Conservation (phyloP, 1,284 basidiomycete genomes). For the Naganishia liquefaciens region DNA sequence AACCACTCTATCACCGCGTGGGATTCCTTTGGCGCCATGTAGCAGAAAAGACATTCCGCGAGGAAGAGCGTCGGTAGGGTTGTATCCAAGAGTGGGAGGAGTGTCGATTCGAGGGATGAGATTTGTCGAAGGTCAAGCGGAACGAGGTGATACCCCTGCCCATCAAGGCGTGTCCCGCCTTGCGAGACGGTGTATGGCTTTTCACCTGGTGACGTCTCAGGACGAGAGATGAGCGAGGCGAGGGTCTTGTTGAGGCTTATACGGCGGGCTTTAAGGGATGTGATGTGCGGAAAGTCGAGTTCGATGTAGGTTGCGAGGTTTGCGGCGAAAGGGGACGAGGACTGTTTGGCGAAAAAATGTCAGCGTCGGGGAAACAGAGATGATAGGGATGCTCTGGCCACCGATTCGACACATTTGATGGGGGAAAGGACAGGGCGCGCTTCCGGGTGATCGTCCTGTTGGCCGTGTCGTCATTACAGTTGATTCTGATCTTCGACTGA, state of each 20-base stretch:
- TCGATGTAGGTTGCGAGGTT: constrained; percentile 67
- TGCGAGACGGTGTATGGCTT: constrained; percentile 43
- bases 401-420: too few relatives aligned
- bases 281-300: constrained; percentile 84
- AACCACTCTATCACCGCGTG: constrained; percentile 73
- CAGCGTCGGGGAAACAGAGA: neutral
- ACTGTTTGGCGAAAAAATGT: neutral
- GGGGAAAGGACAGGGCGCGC: too few relatives aligned
- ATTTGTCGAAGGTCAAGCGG: constrained; percentile 69
- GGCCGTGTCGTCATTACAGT: too few relatives aligned
- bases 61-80: constrained; percentile 74
- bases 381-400: too few relatives aligned
- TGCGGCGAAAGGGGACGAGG: constrained; percentile 8
- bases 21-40: constrained; percentile 68
- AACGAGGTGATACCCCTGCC: constrained; percentile 70
- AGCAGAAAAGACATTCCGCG: constrained; percentile 90
- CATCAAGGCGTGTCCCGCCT: constrained; percentile 69
- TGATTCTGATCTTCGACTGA: too few relatives aligned
- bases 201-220: neutral
- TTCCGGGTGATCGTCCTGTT: too few relatives aligned
- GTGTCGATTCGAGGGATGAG: constrained; percentile 40
- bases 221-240: constrained; percentile 39
- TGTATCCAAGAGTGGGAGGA: constrained; percentile 61
- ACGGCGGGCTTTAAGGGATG: constrained; percentile 75
- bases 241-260: constrained; percentile 72